A percentile compares a stretch with the other conserved stretches of the same genome.
Conservation (phyloP, 164 flowering plant species). For the Buxus sempervirens region DNA sequence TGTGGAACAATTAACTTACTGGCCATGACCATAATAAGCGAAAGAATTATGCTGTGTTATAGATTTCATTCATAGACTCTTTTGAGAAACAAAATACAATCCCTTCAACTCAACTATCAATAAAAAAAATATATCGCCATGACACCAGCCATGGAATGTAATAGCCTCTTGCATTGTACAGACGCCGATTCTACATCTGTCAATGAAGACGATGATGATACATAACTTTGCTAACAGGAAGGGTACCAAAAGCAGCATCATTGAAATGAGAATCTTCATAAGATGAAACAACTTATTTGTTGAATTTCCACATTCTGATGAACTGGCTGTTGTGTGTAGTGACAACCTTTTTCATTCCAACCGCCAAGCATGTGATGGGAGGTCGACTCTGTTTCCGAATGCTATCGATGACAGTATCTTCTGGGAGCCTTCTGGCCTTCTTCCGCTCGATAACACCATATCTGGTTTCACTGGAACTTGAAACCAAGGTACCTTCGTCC, state of each 20-base stretch:
- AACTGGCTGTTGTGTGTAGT: slow-evolving; percentile 59
- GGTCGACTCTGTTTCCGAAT: slow-evolving; percentile 52
- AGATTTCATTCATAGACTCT: too few relatives aligned
- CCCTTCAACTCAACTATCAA: too few relatives aligned
- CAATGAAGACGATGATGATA: too few relatives aligned
- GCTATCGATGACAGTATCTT: slow-evolving; percentile 36
- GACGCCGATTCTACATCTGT: too few relatives aligned
- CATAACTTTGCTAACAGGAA: too few relatives aligned
- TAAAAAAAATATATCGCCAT: too few relatives aligned
- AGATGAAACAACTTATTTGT: slow-evolving; percentile 3
- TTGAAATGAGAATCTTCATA: neutral
- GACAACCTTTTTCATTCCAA: slow-evolving; percentile 86
- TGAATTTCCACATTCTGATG: slow-evolving; percentile 75
- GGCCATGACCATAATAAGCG: too few relatives aligned
- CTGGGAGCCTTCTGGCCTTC: slow-evolving; percentile 41
- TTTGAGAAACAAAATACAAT: too few relatives aligned
- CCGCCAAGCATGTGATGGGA: slow-evolving; percentile 74
- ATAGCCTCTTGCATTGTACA: too few relatives aligned
- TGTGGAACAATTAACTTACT: too few relatives aligned
- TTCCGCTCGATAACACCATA: slow-evolving; percentile 26
- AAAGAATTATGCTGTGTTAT: too few relatives aligned
- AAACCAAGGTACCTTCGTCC: slow-evolving; percentile 15
- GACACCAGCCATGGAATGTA: too few relatives aligned
- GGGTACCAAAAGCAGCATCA: neutral
- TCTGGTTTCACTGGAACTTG: slow-evolving; percentile 13